Evolutionary conservation across 768 basidiomycete species (phyloP), one percentile per base, ranked within the genome.

Genomic region (Kwoniella dendrophila): DNA sequence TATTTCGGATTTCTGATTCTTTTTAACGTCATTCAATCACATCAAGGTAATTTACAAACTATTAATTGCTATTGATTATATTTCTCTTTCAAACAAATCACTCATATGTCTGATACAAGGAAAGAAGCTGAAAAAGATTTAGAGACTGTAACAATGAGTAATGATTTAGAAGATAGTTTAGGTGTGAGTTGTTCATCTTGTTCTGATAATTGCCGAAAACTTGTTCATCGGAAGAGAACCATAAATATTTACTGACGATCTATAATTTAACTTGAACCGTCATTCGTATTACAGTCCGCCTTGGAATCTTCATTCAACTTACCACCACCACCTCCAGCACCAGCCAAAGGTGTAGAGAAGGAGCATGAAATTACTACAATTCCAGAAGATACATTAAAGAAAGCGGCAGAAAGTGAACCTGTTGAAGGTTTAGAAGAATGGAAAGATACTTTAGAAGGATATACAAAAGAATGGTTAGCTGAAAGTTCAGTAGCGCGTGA

Each of bases 101-200:
- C 32, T 22, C 40, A 18, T 27, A 75, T 75, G 74, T 75, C 71
- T 2, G 74, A 75, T 60, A 70, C 60, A 41, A 48, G 74, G 38
- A 36, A 67, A 36, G 65, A 69, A 53, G 71, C 71, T 20, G 59
- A 71, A 54, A 61, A 71, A 32, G 69, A 75, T 53, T 22, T 72
- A 40, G 66, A 62, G 12, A 51, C 43, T n/a, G 66, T 63, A 24
- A 65, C 57, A 38, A 67, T 70, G 51, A 55, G 68, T 18, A 24
- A 40, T 3, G 56, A 63, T 5, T 63, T 73, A 41, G 74, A 76
- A 52, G 82, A 82, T 0, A 84, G 88, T 5, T 83, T 86, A 8
- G 85, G 73, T 26, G 75, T 72, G 52, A 61, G 69, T 72, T n/a
- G n/a, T n/a, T n/a, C 7, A 29, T 30, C 36, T 55, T 22, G 47